A percentile compares a stretch with the other conserved stretches of the same genome.
These are phyloP conservation scores for Areca catechu DNA, from an alignment of 176 grass and related monocot genomes.

Conservation along the genomic window DNA sequence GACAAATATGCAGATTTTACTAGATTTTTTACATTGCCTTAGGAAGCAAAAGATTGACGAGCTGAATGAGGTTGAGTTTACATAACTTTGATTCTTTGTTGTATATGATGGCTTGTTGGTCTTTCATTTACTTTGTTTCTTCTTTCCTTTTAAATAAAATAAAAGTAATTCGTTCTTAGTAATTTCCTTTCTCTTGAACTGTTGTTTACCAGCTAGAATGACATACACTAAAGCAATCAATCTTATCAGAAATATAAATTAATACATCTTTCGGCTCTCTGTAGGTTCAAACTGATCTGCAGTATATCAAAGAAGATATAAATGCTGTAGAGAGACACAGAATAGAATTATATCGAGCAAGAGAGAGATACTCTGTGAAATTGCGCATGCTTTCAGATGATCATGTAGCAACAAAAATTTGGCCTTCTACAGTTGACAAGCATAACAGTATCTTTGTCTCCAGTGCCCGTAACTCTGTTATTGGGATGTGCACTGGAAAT, in stretches of 20 bases:
- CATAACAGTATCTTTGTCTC: conserved; percentile 40
- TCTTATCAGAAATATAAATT: no score
- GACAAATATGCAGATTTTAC: conserved; percentile 98
- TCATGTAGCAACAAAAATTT: conserved; percentile 50
- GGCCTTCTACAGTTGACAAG: conserved; percentile 53
- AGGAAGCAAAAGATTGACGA: conserved; percentile 96
- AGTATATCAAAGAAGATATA: conserved; percentile 99
- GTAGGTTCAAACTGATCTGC: conserved; percentile 96
- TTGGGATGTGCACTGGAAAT: conserved; percentile 42
- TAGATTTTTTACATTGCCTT: conserved; percentile 90
- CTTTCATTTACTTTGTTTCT: no score
- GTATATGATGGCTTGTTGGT: neutral
- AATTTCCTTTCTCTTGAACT: no score
- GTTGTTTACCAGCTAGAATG: no score
- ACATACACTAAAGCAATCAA: no score
- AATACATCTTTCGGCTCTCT: neutral
- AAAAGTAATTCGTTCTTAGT: no score
- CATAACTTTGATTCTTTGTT: conserved; percentile 7
- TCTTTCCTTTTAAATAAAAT: no score
- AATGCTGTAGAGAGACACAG: conserved; percentile 69
- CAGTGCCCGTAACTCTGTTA: conserved; percentile 45
- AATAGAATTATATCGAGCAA: conserved; percentile 71
- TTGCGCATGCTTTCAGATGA: conserved; percentile 90
- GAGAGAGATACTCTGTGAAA: conserved; percentile 94
- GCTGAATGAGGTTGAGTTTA: conserved; percentile 69